Evolutionary conservation across 108 stramenopile genomes (phyloP).

Genomic region (Pseudonitzschia multiseries): DNA sequence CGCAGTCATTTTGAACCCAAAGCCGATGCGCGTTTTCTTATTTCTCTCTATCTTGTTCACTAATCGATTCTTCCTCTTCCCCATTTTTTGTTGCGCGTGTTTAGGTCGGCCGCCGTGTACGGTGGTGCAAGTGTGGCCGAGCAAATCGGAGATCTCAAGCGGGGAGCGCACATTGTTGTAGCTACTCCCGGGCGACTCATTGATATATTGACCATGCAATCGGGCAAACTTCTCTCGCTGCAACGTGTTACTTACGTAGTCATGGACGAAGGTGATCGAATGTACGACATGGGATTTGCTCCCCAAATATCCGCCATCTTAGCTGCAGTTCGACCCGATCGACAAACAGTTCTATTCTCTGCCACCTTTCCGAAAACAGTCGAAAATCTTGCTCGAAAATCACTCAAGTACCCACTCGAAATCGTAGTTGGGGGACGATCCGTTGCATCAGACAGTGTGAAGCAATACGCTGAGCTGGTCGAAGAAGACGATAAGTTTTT

Average conservation of each 20-base stretch:
- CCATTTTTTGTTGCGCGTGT: constrained; percentile 10
- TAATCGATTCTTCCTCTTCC: background rate
- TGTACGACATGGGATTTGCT: constrained; percentile 99
- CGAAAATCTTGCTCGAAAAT: constrained; percentile 88
- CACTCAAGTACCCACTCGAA: constrained; percentile 89
- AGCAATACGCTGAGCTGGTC: constrained; percentile 90
- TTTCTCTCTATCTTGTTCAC: background rate
- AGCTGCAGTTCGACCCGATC: constrained; percentile 90
- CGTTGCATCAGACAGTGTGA: constrained; percentile 92
- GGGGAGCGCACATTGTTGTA: constrained; percentile 95
- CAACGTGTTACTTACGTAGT: constrained; percentile 94
- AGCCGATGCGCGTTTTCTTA: background rate
- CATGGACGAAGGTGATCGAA: constrained; percentile 98
- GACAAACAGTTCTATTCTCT: constrained; percentile 96
- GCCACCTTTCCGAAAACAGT: constrained; percentile 98
- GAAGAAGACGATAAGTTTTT: constrained; percentile 97
- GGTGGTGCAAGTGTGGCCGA: constrained; percentile 97
- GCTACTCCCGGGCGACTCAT: constrained; percentile 98
- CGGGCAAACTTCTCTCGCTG: constrained; percentile 90
- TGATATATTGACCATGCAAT: constrained; percentile 98
- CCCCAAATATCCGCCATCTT: constrained; percentile 96
- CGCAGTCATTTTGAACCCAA: background rate
- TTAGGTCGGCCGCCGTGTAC: constrained; percentile 90
- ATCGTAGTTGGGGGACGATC: constrained; percentile 96
- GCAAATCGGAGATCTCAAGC: constrained; percentile 96